phyloP scores from a whole-genome alignment of 805 yeast species.

The Zygosaccharomyces pseudorouxii region DNA sequence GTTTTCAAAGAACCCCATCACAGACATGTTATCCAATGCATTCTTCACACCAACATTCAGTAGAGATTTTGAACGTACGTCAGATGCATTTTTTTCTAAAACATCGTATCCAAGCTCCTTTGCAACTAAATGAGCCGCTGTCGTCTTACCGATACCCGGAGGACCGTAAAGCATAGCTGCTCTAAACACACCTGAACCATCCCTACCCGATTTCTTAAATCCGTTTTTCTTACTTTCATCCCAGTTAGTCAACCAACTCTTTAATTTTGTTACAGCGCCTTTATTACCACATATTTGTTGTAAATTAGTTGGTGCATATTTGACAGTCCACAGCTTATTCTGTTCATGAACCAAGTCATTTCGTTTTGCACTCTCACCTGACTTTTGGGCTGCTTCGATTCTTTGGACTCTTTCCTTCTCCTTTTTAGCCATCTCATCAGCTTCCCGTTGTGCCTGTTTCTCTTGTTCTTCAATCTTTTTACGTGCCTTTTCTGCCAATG shows the following conservation, averaged over 20 bases:
- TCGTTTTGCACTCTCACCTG: slow-evolving; percentile 24
- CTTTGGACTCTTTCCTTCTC: slow-evolving; percentile 37
- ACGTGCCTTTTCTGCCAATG: slow-evolving; percentile 66
- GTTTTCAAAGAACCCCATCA: slow-evolving; percentile 65
- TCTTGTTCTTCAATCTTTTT: slow-evolving; percentile 68
- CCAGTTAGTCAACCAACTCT: slow-evolving; percentile 79
- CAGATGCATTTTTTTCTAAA: slow-evolving; percentile 78
- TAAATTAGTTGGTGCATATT: slow-evolving; percentile 77
- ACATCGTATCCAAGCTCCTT: slow-evolving; percentile 65
- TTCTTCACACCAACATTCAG: slow-evolving; percentile 64
- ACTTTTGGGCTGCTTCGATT: slow-evolving; percentile 23
- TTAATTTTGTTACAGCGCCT: slow-evolving; percentile 59
- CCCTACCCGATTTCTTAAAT: slow-evolving; percentile 54
- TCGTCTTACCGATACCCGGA: slow-evolving; percentile 82
- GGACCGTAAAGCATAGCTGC: slow-evolving; percentile 87
- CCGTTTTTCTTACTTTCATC: slow-evolving; percentile 49
- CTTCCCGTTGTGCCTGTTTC: slow-evolving; percentile 47
- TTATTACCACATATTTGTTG: slow-evolving; percentile 90
- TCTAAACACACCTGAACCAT: slow-evolving; percentile 64
- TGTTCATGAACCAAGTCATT: slow-evolving; percentile 30
- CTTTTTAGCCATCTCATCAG: slow-evolving; percentile 43
- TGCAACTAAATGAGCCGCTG: slow-evolving; percentile 74
- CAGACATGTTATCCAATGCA: slow-evolving; percentile 74
- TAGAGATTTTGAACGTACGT: slow-evolving; percentile 79
- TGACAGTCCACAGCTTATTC: slow-evolving; percentile 86